Evolutionary conservation across 176 grass and related monocot species (phyloP), one percentile per base, ranked within the genome.

Genomic region (Calamus simplicifolius): DNA sequence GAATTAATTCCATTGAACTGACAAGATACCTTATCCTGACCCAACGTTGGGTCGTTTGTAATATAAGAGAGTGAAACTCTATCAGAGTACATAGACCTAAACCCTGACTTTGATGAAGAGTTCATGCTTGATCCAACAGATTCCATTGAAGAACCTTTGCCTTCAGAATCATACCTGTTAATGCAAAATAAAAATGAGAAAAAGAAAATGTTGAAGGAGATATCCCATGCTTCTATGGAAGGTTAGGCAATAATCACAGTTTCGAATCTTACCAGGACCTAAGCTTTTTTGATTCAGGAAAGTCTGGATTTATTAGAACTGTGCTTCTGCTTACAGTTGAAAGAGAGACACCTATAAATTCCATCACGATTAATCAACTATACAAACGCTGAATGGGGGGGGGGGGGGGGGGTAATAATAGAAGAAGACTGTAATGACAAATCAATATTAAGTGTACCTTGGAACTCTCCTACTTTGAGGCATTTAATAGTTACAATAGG

Each of bases 111-210:
- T 49, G 84, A 21, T 30, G 67, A 70, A 55, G 84, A 50, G 30
- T 62, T 48, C 80, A 83, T 78, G 14, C 80, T 82, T 68, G 93
- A 86, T 29, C 87, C 81, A 27, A 98, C 38, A 48, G 93, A 62
- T 62, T 84, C 56, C 87, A 98, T 75, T 48, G 81, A 67, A 63
- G 73, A 54, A 25, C 51, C 70, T 67, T 88, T 92, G 16, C 93
- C 93, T 77, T 98, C 87, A 64, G 76, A 88, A 23, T 98, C 87
- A 19, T 89, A 98, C 93, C 93, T 98, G 27, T 57, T 57, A 31
- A 31, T 2, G 58, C 26, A 71, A 71, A 67, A 75, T 27, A 67
- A 10, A 0, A 29, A 27, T 3, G 16, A 10, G 35, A 7, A 43
- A 12, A 43, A 6, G 10, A 43, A 43, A 43, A 43, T 43, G 10